phyloP scores from a whole-genome alignment of 768 basidiomycete genomes.

The Chalciporus chontae region DNA sequence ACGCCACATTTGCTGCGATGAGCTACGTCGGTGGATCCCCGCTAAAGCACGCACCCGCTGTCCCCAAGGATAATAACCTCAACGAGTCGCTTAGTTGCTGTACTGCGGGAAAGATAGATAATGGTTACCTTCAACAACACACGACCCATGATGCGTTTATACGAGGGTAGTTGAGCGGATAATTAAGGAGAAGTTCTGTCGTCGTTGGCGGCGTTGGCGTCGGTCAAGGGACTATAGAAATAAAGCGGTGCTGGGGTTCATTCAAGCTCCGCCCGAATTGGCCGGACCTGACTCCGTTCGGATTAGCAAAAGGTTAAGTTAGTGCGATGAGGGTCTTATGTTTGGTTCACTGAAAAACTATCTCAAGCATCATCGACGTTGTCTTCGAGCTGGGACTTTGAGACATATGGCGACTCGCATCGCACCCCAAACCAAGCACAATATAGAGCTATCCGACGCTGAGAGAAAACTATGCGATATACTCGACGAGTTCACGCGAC shows the following conservation, averaged over 20 bases:
- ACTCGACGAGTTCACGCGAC: slow-evolving; percentile 72
- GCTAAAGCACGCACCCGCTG: slow-evolving; percentile 64
- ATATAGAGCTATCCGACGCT: slow-evolving; percentile 57
- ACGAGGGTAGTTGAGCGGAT: not conserved
- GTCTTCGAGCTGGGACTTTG: slow-evolving; percentile 1
- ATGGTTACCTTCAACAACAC: slow-evolving; percentile 74
- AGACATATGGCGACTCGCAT: slow-evolving; percentile 33
- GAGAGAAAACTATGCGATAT: slow-evolving; percentile 72
- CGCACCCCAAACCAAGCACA: slow-evolving; percentile 27
- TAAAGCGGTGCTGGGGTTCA: slow-evolving; percentile 1
- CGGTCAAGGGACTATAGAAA: slow-evolving; percentile 9
- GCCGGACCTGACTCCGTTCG: slow-evolving; percentile 1
- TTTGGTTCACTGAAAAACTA: not conserved
- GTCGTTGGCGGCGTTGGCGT: slow-evolving; percentile 8
- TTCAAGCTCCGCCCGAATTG: slow-evolving; percentile 28
- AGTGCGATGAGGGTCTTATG: not conserved
- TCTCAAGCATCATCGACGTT: not conserved
- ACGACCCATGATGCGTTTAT: slow-evolving; percentile 60
- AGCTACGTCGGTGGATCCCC: slow-evolving; percentile 6
- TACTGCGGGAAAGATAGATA: not conserved
- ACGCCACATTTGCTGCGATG: slow-evolving; percentile 3
- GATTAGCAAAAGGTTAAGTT: not conserved
- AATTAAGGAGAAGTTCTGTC: not conserved
- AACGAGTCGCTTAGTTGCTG: slow-evolving; percentile 7
- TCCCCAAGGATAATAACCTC: slow-evolving; percentile 99